phyloP scores from a whole-genome alignment of 1,284 basidiomycete species.

The Trichosporon sp. region DNA sequence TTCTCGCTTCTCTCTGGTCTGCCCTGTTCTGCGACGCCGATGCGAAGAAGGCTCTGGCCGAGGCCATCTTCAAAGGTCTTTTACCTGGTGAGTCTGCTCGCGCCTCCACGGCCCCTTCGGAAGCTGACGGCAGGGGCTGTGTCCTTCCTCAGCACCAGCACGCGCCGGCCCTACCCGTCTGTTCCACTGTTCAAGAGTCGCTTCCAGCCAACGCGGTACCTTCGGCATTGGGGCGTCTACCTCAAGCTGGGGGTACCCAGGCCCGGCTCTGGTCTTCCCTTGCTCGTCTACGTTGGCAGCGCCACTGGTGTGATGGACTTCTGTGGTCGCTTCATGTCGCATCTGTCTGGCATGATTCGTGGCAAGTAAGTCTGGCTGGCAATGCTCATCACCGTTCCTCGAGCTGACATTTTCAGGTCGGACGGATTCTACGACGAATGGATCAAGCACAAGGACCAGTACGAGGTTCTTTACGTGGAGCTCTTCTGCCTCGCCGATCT shows the following conservation, averaged over 20 bases:
- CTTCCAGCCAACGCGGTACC: background rate
- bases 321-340: background rate
- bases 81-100: too few relatives aligned
- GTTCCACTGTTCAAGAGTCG: too few relatives aligned
- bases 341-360: background rate
- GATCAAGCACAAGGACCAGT: background rate
- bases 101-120: too few relatives aligned
- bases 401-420: too few relatives aligned
- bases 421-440: background rate
- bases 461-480: background rate
- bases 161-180: too few relatives aligned
- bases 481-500: background rate
- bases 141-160: too few relatives aligned
- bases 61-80: too few relatives aligned
- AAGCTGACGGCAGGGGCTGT: too few relatives aligned
- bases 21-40: too few relatives aligned
- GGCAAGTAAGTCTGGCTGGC: background rate
- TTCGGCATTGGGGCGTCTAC: background rate
- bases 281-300: background rate
- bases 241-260: background rate
- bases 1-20: too few relatives aligned
- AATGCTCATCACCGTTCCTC: too few relatives aligned
- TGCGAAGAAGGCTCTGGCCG: too few relatives aligned
- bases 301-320: background rate
- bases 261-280: background rate